phyloP scores from a whole-genome alignment of 164 flowering plant genomes.

The Vitis amurensis region DNA sequence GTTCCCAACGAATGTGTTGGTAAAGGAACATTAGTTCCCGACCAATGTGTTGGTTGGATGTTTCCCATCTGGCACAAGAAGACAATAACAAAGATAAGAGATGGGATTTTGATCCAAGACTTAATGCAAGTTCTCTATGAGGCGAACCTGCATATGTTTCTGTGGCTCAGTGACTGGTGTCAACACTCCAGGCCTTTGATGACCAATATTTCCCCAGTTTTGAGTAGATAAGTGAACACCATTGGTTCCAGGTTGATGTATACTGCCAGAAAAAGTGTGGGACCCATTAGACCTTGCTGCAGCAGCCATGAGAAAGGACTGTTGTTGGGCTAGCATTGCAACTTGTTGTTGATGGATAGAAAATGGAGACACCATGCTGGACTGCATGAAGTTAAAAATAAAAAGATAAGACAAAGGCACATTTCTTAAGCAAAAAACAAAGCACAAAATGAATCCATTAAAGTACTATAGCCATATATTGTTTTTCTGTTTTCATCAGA shows the following conservation, averaged over 20 bases:
- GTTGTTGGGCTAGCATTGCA: slow-evolving; percentile 25
- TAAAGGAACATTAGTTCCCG: slow-evolving; percentile 10
- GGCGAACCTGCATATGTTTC: slow-evolving; percentile 25
- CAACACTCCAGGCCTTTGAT: slow-evolving; percentile 22
- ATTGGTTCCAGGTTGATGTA: slow-evolving; percentile 14
- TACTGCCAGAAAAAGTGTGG: slow-evolving; percentile 8
- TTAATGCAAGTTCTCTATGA: background rate
- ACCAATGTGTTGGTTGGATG: background rate
- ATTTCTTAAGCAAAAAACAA: background rate
- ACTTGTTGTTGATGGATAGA: slow-evolving; percentile 27
- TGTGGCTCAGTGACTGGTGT: slow-evolving; percentile 13
- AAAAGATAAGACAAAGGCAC: background rate
- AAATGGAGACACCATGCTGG: slow-evolving; percentile 34
- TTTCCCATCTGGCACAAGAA: slow-evolving; percentile 23
- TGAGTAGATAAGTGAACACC: slow-evolving; percentile 7
- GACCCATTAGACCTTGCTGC: slow-evolving; percentile 14
- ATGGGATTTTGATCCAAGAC: background rate
- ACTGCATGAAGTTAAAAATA: slow-evolving; percentile 19
- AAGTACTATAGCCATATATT: no score
- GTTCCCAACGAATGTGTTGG: background rate
- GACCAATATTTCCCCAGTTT: slow-evolving; percentile 15
- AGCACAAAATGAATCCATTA: background rate
- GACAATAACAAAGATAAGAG: slow-evolving; percentile 1
- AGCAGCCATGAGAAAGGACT: slow-evolving; percentile 18
- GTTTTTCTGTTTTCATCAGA: background rate